Percentiles rank a stretch among this genome's conserved stretches.
Conservation (phyloP, 2,329 filamentous ascomycete species). For the Cladorrhinum sp. region DNA sequence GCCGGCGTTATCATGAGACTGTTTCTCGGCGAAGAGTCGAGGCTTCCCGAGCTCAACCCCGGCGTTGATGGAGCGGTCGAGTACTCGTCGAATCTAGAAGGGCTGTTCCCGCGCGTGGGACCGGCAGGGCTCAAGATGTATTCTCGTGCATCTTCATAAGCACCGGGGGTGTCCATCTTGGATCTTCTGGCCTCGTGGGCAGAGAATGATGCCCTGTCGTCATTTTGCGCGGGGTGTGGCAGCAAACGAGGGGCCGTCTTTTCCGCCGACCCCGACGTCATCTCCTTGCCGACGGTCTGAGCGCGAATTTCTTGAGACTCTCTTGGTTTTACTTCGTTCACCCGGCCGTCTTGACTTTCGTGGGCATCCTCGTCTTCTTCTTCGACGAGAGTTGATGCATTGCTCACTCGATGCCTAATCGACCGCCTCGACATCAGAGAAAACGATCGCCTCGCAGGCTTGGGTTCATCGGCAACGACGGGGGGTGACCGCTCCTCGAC, state of each 20-base stretch:
- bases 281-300: neutral
- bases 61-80: constrained; percentile 33
- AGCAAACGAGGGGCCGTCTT: neutral
- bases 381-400: constrained; percentile 19
- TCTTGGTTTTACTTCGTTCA: neutral
- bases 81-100: constrained; percentile 20
- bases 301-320: neutral
- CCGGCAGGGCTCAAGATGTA: constrained; percentile 9
- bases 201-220: constrained; percentile 1
- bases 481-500: constrained; percentile 2
- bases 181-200: neutral
- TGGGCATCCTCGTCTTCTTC: neutral
- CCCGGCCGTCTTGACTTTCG: neutral
- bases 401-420: constrained; percentile 14
- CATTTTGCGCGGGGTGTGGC: neutral
- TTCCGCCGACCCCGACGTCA: constrained; percentile 4
- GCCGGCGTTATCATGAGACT: constrained; percentile 31
- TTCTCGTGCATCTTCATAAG: constrained; percentile 24
- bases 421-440: constrained; percentile 17
- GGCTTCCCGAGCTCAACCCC: constrained; percentile 29
- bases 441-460: constrained; percentile 17
- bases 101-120: constrained; percentile 7
- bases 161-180: constrained; percentile 23
- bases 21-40: constrained; percentile 29
- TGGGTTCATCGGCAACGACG: constrained; percentile 12